Percentiles rank a stretch among this genome's conserved stretches.
Evolutionary conservation across 2,329 filamentous ascomycete genomes (phyloP).

Genomic region (Neurospora sp.): DNA sequence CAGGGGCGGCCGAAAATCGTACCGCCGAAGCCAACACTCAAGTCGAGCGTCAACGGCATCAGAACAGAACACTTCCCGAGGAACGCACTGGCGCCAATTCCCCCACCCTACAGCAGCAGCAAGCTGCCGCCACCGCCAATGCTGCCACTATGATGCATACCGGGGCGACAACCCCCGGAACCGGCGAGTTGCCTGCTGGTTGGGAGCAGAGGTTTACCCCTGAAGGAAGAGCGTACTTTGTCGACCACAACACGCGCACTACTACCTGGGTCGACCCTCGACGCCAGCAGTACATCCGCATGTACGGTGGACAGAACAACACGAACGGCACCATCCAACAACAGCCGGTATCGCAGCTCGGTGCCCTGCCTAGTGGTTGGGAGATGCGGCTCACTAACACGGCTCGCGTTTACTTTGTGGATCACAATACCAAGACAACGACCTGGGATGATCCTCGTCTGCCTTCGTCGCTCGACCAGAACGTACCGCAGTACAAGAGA

Average conservation of each 20-base stretch:
- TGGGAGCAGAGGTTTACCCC: slow-evolving; percentile 97
- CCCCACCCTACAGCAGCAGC: slow-evolving; percentile 58
- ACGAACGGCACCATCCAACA: slow-evolving; percentile 85
- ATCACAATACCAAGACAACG: slow-evolving; percentile 99
- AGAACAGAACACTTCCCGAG: slow-evolving; percentile 90
- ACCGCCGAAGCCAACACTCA: slow-evolving; percentile 84
- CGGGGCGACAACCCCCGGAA: slow-evolving; percentile 85
- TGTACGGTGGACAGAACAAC: slow-evolving; percentile 85
- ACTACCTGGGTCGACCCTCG: slow-evolving; percentile 98
- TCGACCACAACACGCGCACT: slow-evolving; percentile 95
- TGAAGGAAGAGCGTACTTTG: slow-evolving; percentile 91
- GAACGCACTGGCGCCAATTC: slow-evolving; percentile 91
- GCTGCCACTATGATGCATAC: slow-evolving; percentile 87
- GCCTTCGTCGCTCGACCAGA: slow-evolving; percentile 92
- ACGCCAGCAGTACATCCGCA: slow-evolving; percentile 94
- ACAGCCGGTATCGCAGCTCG: slow-evolving; percentile 93
- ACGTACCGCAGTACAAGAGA: slow-evolving; percentile 98
- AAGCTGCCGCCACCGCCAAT: slow-evolving; percentile 34
- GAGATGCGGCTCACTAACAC: slow-evolving; percentile 99
- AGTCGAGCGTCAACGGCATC: slow-evolving; percentile 84
- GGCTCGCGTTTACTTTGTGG: slow-evolving; percentile 94
- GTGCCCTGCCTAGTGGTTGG: slow-evolving; percentile 92
- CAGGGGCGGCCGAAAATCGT: slow-evolving; percentile 65
- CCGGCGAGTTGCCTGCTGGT: slow-evolving; percentile 85
- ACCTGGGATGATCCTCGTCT: slow-evolving; percentile 97